Base-by-base conservation (phyloP, 2,329 filamentous ascomycete species). In the Penicillium sp. region DNA sequence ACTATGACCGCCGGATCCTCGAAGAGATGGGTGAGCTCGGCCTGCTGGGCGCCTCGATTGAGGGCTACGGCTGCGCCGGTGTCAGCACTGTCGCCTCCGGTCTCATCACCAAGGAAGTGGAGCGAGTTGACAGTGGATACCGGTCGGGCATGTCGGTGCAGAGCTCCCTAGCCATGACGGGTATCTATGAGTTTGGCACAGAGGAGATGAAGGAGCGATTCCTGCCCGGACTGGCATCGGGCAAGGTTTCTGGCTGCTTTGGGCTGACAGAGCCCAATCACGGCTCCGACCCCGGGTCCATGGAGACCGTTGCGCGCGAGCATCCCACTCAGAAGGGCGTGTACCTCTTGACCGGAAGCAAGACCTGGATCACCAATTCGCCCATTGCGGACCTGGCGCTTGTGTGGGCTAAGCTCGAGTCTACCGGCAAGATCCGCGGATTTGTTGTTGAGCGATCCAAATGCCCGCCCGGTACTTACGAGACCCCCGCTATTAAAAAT, bases 361-460 rank as follows among this genome's bases (percentile, higher is more conserved):
- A 96, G 81, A 96, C 93, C 0, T 96, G 92, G 92, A 96, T 96
- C 72, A 96, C 92, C 14, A 96, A 96, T 76, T 93, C 90, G 8
- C 92, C 92, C 3, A 96, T 96, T 67, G 86, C 92, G 1, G 91
- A 96, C 67, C 83, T 96, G 2, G 77, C 96, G 52, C 78, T 96
- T 62, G 88, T 96, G 1, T 99, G 95, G 95, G 95, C 93, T 1
- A 97, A 96, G 80, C 78, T 96, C 48, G 86, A 95, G 62, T 89
- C 90, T 66, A 96, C 92, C 23, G 93, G 92, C 61, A 96, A 96
- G 82, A 98, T 99, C 65, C 86, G 91, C 48, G 95, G 95, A 0
- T 99, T 98, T 77, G 77, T 97, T 48, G 83, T 99, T 31, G 92
- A 99, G 77, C 85, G 93, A 65, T 86, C 87, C 65, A 84, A 91